Base-by-base conservation (phyloP, 768 basidiomycete genomes). In the Pleurotus tuber-regium region DNA sequence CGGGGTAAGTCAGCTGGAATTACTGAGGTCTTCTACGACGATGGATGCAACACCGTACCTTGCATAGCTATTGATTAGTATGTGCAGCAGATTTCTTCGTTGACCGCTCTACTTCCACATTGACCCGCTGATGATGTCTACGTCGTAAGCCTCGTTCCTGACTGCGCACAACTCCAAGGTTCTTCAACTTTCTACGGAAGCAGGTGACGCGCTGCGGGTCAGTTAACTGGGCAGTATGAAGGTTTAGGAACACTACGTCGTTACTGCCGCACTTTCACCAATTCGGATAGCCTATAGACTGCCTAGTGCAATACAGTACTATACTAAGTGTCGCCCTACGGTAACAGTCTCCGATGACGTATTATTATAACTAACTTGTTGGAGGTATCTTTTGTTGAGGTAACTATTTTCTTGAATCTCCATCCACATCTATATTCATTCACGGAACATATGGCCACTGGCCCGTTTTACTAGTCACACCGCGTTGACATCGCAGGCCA, bases 31-130 rank as follows among this genome's bases (percentile, higher is more conserved):
- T n/a, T n/a, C n/a, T n/a, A n/a, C n/a, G n/a, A n/a, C n/a, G n/a
- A n/a, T n/a, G n/a, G n/a, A n/a, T n/a, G n/a, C n/a, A n/a, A n/a
- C n/a, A n/a, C n/a, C n/a, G n/a, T n/a, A n/a, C n/a, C n/a, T n/a
- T n/a, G n/a, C n/a, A n/a, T n/a, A n/a, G n/a, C n/a, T n/a, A n/a
- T n/a, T n/a, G n/a, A n/a, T n/a, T n/a, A n/a, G 35, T 38, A 12
- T 19, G 9, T n/a, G 23, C 46, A 11, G 23, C n/a, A 8, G 7
- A 47, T 47, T 16, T 47, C 46, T 30, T 47, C 46, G 46, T 30
- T 47, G 16, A 33, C 46, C 46, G 46, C 46, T 47, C 46, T 47
- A 47, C 46, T 47, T 47, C 46, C 46, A 47, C 46, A 30, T 47
- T 18, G 29, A 47, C 46, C 46, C 35, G 21, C 6, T 38, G 33